phyloP scores from a whole-genome alignment of 192 early-diverging fungal genomes.

The Coemansia sp. region DNA sequence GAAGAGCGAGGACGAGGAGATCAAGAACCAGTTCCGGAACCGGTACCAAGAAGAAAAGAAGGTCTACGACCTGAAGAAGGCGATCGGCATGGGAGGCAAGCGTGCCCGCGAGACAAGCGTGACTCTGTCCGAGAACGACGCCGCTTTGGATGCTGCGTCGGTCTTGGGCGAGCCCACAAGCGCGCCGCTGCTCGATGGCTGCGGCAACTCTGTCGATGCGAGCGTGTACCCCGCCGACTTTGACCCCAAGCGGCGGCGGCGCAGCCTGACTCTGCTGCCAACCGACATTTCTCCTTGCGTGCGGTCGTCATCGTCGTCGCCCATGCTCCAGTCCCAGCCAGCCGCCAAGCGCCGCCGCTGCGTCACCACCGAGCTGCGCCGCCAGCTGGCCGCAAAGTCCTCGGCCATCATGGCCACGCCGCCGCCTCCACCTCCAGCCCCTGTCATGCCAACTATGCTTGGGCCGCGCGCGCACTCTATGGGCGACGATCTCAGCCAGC shows the following conservation, averaged over 20 bases:
- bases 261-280: slow-evolving; percentile 44
- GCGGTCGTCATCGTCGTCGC: slow-evolving; percentile 44
- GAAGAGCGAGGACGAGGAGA: slow-evolving; percentile 47
- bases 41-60: slow-evolving; percentile 51
- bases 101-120: slow-evolving; percentile 27
- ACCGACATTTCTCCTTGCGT: not conserved
- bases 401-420: slow-evolving; percentile 23
- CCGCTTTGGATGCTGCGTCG: not conserved
- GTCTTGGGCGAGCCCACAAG: slow-evolving; percentile 18
- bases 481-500: slow-evolving; percentile 2
- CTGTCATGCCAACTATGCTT: not conserved
- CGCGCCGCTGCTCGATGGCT: slow-evolving; percentile 23
- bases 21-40: slow-evolving; percentile 51
- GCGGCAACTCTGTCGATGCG: not conserved
- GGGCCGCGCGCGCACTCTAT: slow-evolving; percentile 19
- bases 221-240: slow-evolving; percentile 22
- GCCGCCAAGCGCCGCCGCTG: slow-evolving; percentile 50
- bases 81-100: slow-evolving; percentile 29
- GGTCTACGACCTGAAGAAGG: slow-evolving; percentile 52
- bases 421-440: slow-evolving; percentile 3
- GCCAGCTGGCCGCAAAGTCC: slow-evolving; percentile 47
- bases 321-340: slow-evolving; percentile 23
- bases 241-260: slow-evolving; percentile 33
- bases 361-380: slow-evolving; percentile 49
- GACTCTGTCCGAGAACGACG: slow-evolving; percentile 25